These are phyloP conservation scores for Dalbergia cultrata DNA, from an alignment of 306 rosid genomes.

Conservation along the genomic window DNA sequence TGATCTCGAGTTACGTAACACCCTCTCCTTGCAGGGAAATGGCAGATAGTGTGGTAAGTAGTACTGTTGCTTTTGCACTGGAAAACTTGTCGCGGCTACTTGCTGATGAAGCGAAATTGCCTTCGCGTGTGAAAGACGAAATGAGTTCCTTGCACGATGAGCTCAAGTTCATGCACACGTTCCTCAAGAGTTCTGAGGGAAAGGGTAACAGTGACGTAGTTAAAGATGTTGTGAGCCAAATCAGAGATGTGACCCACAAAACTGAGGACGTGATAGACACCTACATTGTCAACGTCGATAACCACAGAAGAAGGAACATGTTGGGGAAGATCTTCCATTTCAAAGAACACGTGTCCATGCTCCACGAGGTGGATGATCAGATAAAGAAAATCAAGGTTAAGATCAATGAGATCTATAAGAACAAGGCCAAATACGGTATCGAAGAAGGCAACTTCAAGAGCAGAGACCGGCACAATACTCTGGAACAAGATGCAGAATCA, in stretches of 20 bases:
- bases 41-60: not conserved
- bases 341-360: not conserved
- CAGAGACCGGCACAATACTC: not conserved
- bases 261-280: conserved; percentile 44
- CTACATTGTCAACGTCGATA: not conserved
- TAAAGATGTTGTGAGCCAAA: conserved; percentile 12
- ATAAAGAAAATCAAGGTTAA: not conserved
- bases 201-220: not conserved
- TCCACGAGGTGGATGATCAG: not conserved
- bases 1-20: no score
- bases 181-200: conserved; percentile 26
- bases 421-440: not conserved
- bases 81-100: conserved; percentile 21
- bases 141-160: not conserved
- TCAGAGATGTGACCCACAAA: not conserved
- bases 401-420: not conserved
- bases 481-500: not conserved
- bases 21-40: conserved; percentile 1
- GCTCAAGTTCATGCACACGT: not conserved
- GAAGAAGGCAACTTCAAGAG: not conserved
- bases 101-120: not conserved
- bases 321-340: not conserved
- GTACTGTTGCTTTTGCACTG: conserved; percentile 3
- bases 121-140: conserved; percentile 7
- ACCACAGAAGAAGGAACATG: not conserved